Evolutionary conservation across 352 stramenopile genomes (phyloP).

Genomic region (Globisporangium iwayamae): DNA sequence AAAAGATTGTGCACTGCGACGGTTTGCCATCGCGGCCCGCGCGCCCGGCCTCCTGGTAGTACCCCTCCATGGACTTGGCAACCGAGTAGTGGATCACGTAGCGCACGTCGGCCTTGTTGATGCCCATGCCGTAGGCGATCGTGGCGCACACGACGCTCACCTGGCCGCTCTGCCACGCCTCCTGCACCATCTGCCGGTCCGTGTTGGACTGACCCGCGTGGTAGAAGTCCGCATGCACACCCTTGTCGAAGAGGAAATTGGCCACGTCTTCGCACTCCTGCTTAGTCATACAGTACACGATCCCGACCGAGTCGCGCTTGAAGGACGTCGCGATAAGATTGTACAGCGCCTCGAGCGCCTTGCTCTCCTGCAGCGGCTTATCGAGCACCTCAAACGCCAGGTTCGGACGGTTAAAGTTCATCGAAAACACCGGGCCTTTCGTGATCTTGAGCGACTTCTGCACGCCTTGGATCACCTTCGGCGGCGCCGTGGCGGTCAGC

Average conservation of each 20-base stretch:
- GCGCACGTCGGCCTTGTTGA: conserved; percentile 94
- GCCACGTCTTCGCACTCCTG: conserved; percentile 93
- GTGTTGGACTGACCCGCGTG: conserved; percentile 84
- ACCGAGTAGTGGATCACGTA: conserved; percentile 93
- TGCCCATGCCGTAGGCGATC: conserved; percentile 95
- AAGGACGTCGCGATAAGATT: conserved; percentile 56
- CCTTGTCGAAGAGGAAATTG: conserved; percentile 81
- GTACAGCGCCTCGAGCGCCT: conserved; percentile 53
- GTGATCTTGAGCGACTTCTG: conserved; percentile 73
- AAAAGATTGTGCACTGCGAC: conserved; percentile 91
- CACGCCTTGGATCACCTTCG: conserved; percentile 81
- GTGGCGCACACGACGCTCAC: conserved; percentile 93
- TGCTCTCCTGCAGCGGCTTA: conserved; percentile 44
- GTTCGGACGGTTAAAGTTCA: conserved; percentile 92
- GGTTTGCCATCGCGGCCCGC: conserved; percentile 94
- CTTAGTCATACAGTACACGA: conserved; percentile 94
- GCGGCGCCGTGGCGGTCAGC: conserved; percentile 88
- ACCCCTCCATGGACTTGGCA: conserved; percentile 94
- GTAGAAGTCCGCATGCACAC: conserved; percentile 90
- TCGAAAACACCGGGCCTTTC: conserved; percentile 85
- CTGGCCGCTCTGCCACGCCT: conserved; percentile 69
- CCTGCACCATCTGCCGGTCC: conserved; percentile 76
- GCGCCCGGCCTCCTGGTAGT: conserved; percentile 97
- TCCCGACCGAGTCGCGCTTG: conserved; percentile 55
- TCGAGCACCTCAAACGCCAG: conserved; percentile 89